Percentiles rank a stretch among this genome's conserved stretches.
Evolutionary conservation across 441 rosid species (phyloP).

Genomic region (Viola pubescens): DNA sequence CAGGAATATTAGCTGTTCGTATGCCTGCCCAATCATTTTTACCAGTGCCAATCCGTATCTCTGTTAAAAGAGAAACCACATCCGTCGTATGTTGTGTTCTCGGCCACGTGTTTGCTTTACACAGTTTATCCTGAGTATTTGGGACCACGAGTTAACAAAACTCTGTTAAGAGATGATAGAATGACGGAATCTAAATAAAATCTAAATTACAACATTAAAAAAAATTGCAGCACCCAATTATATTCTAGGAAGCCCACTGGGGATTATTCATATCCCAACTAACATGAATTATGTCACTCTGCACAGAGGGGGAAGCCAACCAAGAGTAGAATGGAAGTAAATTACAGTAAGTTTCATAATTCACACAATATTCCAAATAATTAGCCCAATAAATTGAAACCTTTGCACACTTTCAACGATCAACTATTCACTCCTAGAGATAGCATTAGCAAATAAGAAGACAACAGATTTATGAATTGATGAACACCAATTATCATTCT

Average conservation of each 20-base stretch:
- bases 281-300: too few relatives aligned
- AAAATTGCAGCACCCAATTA: too few relatives aligned
- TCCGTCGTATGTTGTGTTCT: slow-evolving; percentile 78
- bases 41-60: slow-evolving; percentile 88
- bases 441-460: too few relatives aligned
- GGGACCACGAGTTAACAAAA: slow-evolving; percentile 8
- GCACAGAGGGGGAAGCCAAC: background rate
- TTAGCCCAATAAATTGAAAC: too few relatives aligned
- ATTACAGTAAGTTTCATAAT: background rate
- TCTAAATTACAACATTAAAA: background rate
- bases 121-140: slow-evolving; percentile 73
- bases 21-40: slow-evolving; percentile 92
- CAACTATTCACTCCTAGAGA: background rate
- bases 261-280: too few relatives aligned
- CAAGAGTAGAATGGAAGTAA: background rate
- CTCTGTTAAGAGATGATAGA: slow-evolving; percentile 1
- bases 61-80: slow-evolving; percentile 90
- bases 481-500: too few relatives aligned
- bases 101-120: slow-evolving; percentile 98
- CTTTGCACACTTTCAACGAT: too few relatives aligned
- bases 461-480: too few relatives aligned
- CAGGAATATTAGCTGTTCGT: slow-evolving; percentile 89
- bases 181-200: background rate
- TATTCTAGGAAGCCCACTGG: too few relatives aligned
- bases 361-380: background rate